Evolutionary conservation across 2,329 filamentous ascomycete genomes (phyloP).

Genomic region (Fusarium denticulatum): DNA sequence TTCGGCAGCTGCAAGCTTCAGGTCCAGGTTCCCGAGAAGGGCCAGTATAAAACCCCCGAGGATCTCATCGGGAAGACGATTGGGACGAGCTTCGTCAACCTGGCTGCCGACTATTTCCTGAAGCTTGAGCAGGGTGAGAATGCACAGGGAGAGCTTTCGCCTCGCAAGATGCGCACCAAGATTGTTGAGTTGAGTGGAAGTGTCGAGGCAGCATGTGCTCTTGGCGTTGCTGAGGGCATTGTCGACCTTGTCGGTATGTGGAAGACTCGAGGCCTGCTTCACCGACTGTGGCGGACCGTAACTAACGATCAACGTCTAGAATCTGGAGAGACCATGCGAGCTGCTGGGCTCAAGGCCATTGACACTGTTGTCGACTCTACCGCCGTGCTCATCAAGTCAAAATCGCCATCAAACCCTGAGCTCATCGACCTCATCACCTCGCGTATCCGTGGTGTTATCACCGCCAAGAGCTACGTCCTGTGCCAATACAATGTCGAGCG

Average conservation of each 20-base stretch:
- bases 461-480: constrained; percentile 90
- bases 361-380: constrained; percentile 90
- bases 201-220: constrained; percentile 94
- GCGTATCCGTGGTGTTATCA: constrained; percentile 92
- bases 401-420: constrained; percentile 79
- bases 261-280: neutral
- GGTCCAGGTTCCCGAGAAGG: constrained; percentile 95
- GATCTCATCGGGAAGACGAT: constrained; percentile 93
- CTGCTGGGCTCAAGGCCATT: constrained; percentile 91
- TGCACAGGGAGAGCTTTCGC: constrained; percentile 47
- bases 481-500: constrained; percentile 96
- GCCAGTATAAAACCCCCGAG: constrained; percentile 72
- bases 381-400: constrained; percentile 92
- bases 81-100: constrained; percentile 91
- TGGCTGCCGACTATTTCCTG: constrained; percentile 86
- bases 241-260: constrained; percentile 92
- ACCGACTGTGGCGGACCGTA: neutral
- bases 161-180: constrained; percentile 76
- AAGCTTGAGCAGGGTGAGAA: constrained; percentile 72
- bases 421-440: constrained; percentile 86
- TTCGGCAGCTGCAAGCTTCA: constrained; percentile 94
- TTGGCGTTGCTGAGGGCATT: constrained; percentile 96
- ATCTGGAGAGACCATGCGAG: constrained; percentile 98
- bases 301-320: constrained; percentile 62
- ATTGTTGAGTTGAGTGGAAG: constrained; percentile 96